These are phyloP conservation scores for Dissophora ornata DNA, from an alignment of 192 early-diverging fungal species.

Conservation along the genomic window DNA sequence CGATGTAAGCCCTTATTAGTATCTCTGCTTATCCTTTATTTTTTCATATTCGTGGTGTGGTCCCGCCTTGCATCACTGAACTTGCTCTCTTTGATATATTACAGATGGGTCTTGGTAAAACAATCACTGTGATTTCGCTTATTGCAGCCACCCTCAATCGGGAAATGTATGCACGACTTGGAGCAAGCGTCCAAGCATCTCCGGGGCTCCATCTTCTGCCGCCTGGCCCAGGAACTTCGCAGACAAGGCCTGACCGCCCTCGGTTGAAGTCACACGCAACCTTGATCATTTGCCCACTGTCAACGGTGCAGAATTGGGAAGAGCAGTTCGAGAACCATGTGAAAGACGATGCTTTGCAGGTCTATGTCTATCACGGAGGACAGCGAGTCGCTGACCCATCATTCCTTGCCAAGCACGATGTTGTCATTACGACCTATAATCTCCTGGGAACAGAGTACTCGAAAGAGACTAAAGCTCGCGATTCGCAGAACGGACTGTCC, in stretches of 20 bases:
- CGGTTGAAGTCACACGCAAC: constrained; percentile 58
- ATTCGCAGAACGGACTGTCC: constrained; percentile 20
- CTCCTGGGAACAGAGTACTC: constrained; percentile 57
- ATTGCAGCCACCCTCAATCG: constrained; percentile 59
- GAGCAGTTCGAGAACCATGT: constrained; percentile 60
- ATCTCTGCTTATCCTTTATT: too few species aligned
- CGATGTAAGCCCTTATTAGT: constrained; percentile 32
- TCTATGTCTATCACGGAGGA: constrained; percentile 66
- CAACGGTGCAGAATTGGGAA: constrained; percentile 64
- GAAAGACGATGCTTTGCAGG: constrained; percentile 34
- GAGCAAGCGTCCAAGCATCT: background rate
- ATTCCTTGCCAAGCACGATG: constrained; percentile 45
- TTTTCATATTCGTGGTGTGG: too few species aligned
- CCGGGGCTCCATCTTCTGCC: background rate
- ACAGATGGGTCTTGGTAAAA: constrained; percentile 71
- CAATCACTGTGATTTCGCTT: constrained; percentile 68
- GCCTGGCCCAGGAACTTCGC: background rate
- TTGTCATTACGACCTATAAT: constrained; percentile 67
- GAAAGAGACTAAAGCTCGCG: constrained; percentile 42
- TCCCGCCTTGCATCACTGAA: background rate
- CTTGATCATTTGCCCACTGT: constrained; percentile 66
- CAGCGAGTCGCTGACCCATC: constrained; percentile 39
- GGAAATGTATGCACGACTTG: constrained; percentile 14
- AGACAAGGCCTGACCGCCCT: background rate
- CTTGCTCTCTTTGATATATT: too few species aligned